phyloP scores from a whole-genome alignment of 345 rosid genomes.

The Limnanthes douglasii region DNA sequence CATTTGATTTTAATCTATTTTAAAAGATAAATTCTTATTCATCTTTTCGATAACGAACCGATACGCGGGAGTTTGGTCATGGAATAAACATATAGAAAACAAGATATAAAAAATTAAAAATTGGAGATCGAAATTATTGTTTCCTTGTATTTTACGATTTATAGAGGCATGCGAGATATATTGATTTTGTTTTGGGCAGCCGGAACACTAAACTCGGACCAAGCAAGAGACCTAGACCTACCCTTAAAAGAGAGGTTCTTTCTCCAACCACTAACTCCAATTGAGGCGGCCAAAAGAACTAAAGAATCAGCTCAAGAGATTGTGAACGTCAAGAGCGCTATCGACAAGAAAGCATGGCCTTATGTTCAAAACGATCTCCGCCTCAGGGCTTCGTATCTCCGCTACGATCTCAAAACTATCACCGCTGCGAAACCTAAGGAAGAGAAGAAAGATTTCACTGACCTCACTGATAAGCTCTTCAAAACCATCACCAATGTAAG shows the following conservation, averaged over 20 bases:
- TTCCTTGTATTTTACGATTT: no score
- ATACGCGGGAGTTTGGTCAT: no score
- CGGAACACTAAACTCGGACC: conserved; percentile 79
- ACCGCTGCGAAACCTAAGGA: conserved; percentile 60
- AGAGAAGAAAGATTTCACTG: conserved; percentile 51
- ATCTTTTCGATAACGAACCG: no score
- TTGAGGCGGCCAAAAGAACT: conserved; percentile 63
- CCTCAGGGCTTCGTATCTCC: conserved; percentile 52
- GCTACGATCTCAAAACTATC: conserved; percentile 80
- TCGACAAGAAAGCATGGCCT: conserved; percentile 92
- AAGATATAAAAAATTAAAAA: no score
- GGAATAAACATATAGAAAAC: no score
- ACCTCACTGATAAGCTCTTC: conserved; percentile 65
- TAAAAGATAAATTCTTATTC: no score
- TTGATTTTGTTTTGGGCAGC: conserved; percentile 32
- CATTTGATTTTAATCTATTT: no score
- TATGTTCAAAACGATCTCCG: conserved; percentile 85
- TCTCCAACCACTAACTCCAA: conserved; percentile 52
- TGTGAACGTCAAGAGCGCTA: conserved; percentile 45
- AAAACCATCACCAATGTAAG: conserved; percentile 44
- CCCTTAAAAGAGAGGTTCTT: conserved; percentile 51
- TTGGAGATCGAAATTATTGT: no score
- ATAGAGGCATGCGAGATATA: background rate
- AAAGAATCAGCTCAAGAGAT: conserved; percentile 85
- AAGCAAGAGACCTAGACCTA: conserved; percentile 54